Conservation (phyloP, 2,329 filamentous ascomycete species). For the Lecanicillium sp. region DNA sequence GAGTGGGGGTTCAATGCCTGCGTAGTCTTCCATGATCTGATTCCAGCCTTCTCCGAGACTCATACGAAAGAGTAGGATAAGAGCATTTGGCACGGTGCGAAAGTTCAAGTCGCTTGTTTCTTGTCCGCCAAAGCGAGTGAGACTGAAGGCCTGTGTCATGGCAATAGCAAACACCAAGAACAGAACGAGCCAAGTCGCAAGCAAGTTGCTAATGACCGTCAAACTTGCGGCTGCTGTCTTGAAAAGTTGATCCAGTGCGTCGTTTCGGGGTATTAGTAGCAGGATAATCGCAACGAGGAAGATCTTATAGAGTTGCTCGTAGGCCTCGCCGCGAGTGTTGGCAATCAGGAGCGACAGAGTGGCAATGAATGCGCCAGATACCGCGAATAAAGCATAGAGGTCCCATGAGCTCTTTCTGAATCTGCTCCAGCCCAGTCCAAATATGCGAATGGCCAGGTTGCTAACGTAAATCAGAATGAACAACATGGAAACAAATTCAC, state of each 20-base stretch:
- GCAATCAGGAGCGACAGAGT: slow-evolving; percentile 74
- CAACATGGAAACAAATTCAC: slow-evolving; percentile 71
- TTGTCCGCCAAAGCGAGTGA: slow-evolving; percentile 75
- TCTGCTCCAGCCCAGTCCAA: slow-evolving; percentile 85
- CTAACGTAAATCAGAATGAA: slow-evolving; percentile 77
- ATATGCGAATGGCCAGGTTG: slow-evolving; percentile 77
- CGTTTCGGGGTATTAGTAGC: slow-evolving; percentile 89
- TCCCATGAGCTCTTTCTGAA: slow-evolving; percentile 96
- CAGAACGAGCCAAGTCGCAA: slow-evolving; percentile 95
- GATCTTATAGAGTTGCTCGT: slow-evolving; percentile 83
- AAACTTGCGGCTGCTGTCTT: slow-evolving; percentile 96
- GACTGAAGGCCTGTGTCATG: slow-evolving; percentile 88
- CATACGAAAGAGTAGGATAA: slow-evolving; percentile 89
- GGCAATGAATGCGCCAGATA: slow-evolving; percentile 69
- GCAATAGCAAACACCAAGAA: slow-evolving; percentile 97
- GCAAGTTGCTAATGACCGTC: slow-evolving; percentile 79
- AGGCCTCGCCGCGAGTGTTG: slow-evolving; percentile 52
- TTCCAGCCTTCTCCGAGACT: slow-evolving; percentile 97
- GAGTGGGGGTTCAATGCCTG: slow-evolving; percentile 68
- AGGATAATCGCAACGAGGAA: slow-evolving; percentile 88
- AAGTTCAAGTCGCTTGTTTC: slow-evolving; percentile 83
- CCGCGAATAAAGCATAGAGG: slow-evolving; percentile 74
- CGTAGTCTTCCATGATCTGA: slow-evolving; percentile 91
- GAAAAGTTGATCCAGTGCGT: slow-evolving; percentile 95
- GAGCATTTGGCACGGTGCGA: slow-evolving; percentile 84